Percentiles rank a stretch among this genome's conserved stretches.
Conservation (phyloP, 441 rosid species). For the Syzygium malaccense region DNA sequence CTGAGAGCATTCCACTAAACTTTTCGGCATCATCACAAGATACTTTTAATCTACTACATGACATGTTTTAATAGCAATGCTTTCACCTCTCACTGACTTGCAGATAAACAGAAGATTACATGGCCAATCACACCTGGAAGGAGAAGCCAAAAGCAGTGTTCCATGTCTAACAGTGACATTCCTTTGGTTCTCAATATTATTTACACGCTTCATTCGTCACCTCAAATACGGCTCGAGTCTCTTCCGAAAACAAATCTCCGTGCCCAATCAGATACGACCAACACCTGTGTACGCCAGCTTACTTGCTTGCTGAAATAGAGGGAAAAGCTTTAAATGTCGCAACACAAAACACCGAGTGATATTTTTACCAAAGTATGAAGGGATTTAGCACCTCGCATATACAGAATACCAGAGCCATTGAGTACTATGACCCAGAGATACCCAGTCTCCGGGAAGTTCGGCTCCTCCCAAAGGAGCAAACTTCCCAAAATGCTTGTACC, state of each 20-base stretch:
- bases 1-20: neutral
- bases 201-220: neutral
- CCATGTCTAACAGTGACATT: neutral
- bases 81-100: neutral
- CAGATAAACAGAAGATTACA: neutral
- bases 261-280: conserved; percentile 10
- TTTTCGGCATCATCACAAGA: neutral
- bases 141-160: neutral
- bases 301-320: conserved; percentile 12
- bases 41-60: neutral
- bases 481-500: conserved; percentile 15
- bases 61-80: neutral
- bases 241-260: conserved; percentile 8
- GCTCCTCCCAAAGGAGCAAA: conserved; percentile 17
- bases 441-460: conserved; percentile 18
- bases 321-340: neutral
- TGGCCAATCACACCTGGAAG: neutral
- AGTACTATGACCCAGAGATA: conserved; percentile 13
- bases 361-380: neutral
- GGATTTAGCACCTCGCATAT: conserved; percentile 9
- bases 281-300: conserved; percentile 14
- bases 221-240: conserved; percentile 13
- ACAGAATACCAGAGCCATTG: conserved; percentile 21
- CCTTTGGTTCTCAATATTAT: neutral
- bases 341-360: neutral